Conservation (phyloP, 2,329 filamentous ascomycete genomes). For the Phialophora verrucosa region DNA sequence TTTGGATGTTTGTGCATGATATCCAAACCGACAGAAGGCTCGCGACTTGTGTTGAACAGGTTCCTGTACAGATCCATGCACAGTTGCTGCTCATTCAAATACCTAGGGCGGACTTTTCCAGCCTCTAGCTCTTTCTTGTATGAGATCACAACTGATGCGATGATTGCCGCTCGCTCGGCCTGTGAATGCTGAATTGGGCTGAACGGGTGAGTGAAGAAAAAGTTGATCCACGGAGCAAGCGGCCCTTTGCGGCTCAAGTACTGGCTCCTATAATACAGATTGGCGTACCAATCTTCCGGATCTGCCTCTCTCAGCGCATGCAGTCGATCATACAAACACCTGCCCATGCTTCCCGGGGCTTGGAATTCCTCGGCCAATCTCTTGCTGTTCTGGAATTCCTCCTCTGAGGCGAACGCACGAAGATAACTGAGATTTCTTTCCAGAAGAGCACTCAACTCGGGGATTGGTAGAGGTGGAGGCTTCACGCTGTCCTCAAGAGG, state of each 20-base stretch:
- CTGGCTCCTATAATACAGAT: constrained; percentile 14
- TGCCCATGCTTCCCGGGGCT: background rate
- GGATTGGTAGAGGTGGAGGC: no score
- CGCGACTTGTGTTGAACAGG: constrained; percentile 18
- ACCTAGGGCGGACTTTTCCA: constrained; percentile 9
- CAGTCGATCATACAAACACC: constrained; percentile 29
- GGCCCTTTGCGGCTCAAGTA: constrained; percentile 14
- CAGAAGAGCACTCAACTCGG: no score
- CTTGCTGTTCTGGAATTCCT: no score
- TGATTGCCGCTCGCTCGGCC: no score
- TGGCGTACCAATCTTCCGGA: constrained; percentile 21
- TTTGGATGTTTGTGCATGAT: constrained; percentile 8
- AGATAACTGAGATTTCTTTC: no score
- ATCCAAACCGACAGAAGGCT: constrained; percentile 10
- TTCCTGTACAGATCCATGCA: constrained; percentile 23
- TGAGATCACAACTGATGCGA: no score
- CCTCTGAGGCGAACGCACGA: no score
- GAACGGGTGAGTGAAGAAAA: constrained; percentile 22
- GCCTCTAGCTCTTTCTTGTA: constrained; percentile 7
- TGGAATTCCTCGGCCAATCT: no score
- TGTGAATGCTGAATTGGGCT: no score
- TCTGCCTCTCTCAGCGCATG: constrained; percentile 16
- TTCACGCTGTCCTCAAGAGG: no score
- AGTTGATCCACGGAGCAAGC: constrained; percentile 17
- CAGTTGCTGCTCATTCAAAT: constrained; percentile 20